These are phyloP conservation scores for Dalechampia spathulata DNA, from an alignment of 441 rosid species.

Conservation along the genomic window DNA sequence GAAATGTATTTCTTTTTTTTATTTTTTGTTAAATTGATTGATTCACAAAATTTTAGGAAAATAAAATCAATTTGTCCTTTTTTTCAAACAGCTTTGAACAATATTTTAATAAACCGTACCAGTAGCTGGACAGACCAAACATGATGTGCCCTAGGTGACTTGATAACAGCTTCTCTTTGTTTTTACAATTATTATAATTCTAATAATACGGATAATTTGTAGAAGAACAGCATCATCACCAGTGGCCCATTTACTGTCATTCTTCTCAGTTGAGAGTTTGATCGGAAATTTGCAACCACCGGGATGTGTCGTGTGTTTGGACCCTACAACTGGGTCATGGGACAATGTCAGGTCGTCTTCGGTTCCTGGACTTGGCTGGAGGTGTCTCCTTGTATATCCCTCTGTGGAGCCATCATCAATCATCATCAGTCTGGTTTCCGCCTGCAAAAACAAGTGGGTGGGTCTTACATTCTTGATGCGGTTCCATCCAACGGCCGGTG, in stretches of 20 bases:
- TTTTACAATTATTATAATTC: background rate
- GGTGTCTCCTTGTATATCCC: conserved; percentile 10
- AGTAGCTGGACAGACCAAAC: conserved; percentile 22
- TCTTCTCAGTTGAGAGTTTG: background rate
- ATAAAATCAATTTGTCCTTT: no score
- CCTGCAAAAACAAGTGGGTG: background rate
- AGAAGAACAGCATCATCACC: conserved; percentile 1
- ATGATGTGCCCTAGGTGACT: conserved; percentile 16
- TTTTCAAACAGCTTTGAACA: no score
- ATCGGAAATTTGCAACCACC: conserved; percentile 9
- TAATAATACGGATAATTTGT: conserved; percentile 3
- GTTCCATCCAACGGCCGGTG: background rate
- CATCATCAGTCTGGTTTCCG: conserved; percentile 8
- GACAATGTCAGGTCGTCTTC: conserved; percentile 28
- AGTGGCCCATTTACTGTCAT: conserved; percentile 4
- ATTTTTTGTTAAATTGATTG: no score
- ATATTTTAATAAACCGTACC: background rate
- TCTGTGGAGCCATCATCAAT: conserved; percentile 7
- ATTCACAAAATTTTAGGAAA: no score
- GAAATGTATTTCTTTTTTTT: no score
- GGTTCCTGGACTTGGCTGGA: conserved; percentile 9
- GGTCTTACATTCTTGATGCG: conserved; percentile 1
- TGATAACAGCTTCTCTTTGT: conserved; percentile 16
- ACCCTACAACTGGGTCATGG: conserved; percentile 11
- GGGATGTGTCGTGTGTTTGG: background rate